Conservation (phyloP, 2,329 filamentous ascomycete genomes). For the Chaetothyriales sp. region DNA sequence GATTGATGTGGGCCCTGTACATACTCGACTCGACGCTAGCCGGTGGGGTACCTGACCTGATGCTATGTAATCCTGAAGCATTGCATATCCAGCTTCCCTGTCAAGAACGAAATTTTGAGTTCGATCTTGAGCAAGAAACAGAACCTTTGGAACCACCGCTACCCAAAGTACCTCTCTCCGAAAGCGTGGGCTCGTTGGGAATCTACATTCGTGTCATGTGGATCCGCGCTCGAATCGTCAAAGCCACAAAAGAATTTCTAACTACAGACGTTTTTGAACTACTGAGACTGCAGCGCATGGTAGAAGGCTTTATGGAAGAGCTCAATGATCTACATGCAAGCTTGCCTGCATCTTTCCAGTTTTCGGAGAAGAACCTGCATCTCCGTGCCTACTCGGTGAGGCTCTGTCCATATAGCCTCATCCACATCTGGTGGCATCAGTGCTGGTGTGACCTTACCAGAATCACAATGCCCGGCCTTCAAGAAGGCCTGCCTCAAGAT, state of each 20-base stretch:
- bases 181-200: neutral
- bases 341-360: conserved; percentile 2
- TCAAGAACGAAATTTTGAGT: conserved; percentile 40
- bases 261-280: neutral
- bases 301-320: conserved; percentile 1
- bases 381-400: conserved; percentile 3
- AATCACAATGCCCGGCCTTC: conserved; percentile 9
- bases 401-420: conserved; percentile 5
- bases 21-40: conserved; percentile 38
- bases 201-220: conserved; percentile 5
- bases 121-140: conserved; percentile 6
- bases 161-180: neutral
- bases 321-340: neutral
- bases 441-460: conserved; percentile 11
- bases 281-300: neutral
- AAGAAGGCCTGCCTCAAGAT: conserved; percentile 7
- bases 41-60: conserved; percentile 35
- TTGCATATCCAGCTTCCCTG: conserved; percentile 38
- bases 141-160: conserved; percentile 3
- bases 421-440: conserved; percentile 13
- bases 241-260: neutral
- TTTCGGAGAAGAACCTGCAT: conserved; percentile 4
- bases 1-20: conserved; percentile 38
- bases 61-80: conserved; percentile 31
- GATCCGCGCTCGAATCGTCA: conserved; percentile 4